Evolutionary conservation across 768 basidiomycete genomes (phyloP), one percentile per base, ranked within the genome.

Genomic region (Pleurotus salmoneostramineus): DNA sequence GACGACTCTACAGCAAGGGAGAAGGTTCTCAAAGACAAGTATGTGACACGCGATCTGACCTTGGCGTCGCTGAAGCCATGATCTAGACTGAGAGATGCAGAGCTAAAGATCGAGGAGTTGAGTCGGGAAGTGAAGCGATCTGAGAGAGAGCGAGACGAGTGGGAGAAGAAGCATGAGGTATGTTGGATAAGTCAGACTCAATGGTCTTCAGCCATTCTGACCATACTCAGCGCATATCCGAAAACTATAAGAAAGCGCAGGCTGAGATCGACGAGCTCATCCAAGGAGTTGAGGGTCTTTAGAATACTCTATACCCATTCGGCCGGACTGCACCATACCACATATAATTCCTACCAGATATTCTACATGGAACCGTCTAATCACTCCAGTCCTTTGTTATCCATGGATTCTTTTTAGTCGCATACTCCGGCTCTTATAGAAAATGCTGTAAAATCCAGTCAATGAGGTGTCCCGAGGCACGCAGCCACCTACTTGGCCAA

Each of bases 41-140:
- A 69, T 1, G 21, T 27, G 21, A 27, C 21, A 27, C 21, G 21
- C 21, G 21, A 27, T 27, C 21, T 27, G 21, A 27, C 21, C 21
- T 27, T 27, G 21, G 21, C 21, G 21, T 27, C 21, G 21, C 21
- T 27, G 21, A 27, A 27, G 21, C 21, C 21, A 27, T 27, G 37
- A 36, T 51, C 44, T 65, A 98, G 96, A 73, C 81, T 99, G 65
- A 82, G 96, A 61, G 92, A 96, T 68, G 94, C 96, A 57, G 97
- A 99, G 69, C 89, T 98, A 74, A 99, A 98, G 78, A 95, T 96
- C 8, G 97, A 99, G 72, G 94, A 98, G 76, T 97, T 93, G 69
- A 96, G 98, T 75, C 85, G 95, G 49, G 92, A 95, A 69, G 87
- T 97, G n/a, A 78, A 85, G 63, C 83, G 91, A 44, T 77, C 83